phyloP scores from a whole-genome alignment of 805 yeast species.

The Lipomyces mesembrius region DNA sequence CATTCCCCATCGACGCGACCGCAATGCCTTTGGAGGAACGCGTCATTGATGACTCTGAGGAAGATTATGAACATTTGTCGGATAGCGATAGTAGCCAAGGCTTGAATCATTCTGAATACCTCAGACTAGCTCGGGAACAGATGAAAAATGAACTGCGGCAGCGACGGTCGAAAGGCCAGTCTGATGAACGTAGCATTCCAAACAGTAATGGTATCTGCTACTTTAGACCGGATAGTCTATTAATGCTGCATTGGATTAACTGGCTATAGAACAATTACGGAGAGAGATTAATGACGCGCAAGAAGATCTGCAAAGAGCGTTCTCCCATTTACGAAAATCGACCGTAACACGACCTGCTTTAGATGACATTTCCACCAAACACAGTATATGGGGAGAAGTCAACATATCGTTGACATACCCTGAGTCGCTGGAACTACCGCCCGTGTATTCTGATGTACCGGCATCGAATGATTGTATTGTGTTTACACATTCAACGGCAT shows the following conservation, averaged over 20 bases:
- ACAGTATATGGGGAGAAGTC: background rate
- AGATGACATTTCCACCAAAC: background rate
- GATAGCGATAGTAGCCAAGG: background rate
- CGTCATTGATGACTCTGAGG: slow-evolving; percentile 6
- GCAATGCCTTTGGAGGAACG: background rate
- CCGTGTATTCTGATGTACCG: background rate
- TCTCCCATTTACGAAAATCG: background rate
- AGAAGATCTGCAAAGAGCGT: slow-evolving; percentile 6
- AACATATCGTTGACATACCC: background rate
- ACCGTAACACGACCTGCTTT: background rate
- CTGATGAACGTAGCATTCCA: background rate
- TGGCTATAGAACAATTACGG: slow-evolving; percentile 2
- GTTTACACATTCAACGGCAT: background rate
- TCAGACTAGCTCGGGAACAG: background rate
- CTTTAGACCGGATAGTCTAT: background rate
- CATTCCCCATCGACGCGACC: background rate
- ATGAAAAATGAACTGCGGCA: background rate
- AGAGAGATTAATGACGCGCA: slow-evolving; percentile 10
- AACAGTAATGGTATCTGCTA: background rate
- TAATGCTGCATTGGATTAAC: background rate
- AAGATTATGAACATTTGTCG: background rate
- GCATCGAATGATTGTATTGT: background rate
- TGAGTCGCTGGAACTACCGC: background rate
- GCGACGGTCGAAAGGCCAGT: background rate
- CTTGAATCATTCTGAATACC: background rate